Evolutionary conservation across 768 basidiomycete genomes (phyloP), one percentile per base, ranked within the genome.

Genomic region (Astraeus odoratus): DNA sequence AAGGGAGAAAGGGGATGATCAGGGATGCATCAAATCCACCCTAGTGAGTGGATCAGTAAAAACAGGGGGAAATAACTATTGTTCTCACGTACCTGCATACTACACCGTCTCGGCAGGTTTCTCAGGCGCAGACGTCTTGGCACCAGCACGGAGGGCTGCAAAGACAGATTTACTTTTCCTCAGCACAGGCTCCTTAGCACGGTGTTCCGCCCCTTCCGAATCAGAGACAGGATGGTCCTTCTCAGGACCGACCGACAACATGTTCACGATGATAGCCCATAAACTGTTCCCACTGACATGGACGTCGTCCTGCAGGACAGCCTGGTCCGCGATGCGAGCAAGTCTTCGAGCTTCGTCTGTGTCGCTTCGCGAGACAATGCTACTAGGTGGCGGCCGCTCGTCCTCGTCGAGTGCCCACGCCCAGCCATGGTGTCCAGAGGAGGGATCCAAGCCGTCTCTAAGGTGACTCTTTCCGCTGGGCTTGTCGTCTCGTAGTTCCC

Each of bases 301-400:
- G 42, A 65, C 69, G 47, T 82, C 80, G 5, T 76, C 76, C 55
- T 78, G 78, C 15, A 80, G 52, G 34, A 81, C 67, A 13, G 76
- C 71, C 59, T 77, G 72, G 57, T 90, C 88, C 5, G 88, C 89
- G 27, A 88, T 73, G 41, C 73, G 76, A 20, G 85, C 86, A 31
- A 92, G 67, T 55, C 75, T 69, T 20, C 80, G 69, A 8, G 88
- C 89, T 66, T 92, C 88, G 30, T 72, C 70, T 5, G 90, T 94
- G 56, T 98, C 94, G 43, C 92, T 67, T 46, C 93, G 70, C n/a
- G 87, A 81, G 25, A 88, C 87, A 53, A 97, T 90, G 43, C 91
- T 93, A 55, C 85, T 88, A 3, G 94, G 87, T 4, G 95, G 95
- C 3, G 95, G 95, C 16, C 73, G 71, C 65, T 96, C 93, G 41